Base-by-base conservation (phyloP, 768 basidiomycete genomes). In the Tephrocybe sp. region DNA sequence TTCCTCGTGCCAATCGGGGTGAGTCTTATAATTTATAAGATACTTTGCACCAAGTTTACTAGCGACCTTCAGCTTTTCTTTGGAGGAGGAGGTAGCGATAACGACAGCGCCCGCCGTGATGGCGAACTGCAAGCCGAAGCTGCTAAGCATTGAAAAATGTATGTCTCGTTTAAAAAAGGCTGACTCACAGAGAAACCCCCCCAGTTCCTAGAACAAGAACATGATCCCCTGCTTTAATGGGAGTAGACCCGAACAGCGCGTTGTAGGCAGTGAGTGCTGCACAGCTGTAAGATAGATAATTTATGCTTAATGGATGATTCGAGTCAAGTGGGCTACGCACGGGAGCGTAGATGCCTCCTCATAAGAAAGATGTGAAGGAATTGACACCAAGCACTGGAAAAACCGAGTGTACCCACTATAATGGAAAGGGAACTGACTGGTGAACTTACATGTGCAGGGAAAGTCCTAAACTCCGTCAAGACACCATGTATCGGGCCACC, bases 251-350 rank as follows among this genome's bases (percentile, higher is more conserved):
- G 53, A 71, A 57, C 44, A 87, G 65, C 3, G 77, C 77, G 53
- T 79, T 83, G 67, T 84, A 87, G 0, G 85, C 83, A 0, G 84
- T 87, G 48, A 87, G 56, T 4, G 75, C 83, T 5, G 83, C 82
- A 52, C 79, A 82, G 26, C 78, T 81, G 34, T 12, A 39, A 5
- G 26, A 26, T 7, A 7, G 26, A 26, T 26, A n/a, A 7, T 26
- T 3, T 11, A 39, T 11, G 6, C 40, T 56, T 5, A 35, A 33
- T 16, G 7, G 0, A 12, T 30, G 33, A 1, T 6, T 23, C n/a
- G 3, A 38, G 13, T 13, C 32, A 16, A 17, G 7, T 4, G 65
- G 11, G 13, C 1, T 6, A 17, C 33, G 48, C 75, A 84, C 71
- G 84, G 80, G 5, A 88, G 67, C 17, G 83, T 83, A 0, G 85